Evolutionary conservation across 2,329 filamentous ascomycete species (phyloP).

Genomic region (Fusarium guadeloupense): DNA sequence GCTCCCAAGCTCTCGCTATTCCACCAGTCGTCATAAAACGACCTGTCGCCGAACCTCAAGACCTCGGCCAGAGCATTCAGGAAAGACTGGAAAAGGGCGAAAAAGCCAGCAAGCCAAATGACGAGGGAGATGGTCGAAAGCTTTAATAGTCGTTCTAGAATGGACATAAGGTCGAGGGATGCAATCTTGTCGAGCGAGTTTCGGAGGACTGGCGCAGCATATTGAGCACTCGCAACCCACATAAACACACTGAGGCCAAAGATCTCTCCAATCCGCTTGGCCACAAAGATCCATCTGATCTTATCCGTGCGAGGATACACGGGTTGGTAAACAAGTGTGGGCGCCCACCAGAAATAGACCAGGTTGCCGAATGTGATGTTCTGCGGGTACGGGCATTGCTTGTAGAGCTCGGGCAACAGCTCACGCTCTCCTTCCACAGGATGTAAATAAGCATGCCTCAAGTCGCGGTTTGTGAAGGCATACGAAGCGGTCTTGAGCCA

Average conservation of each 20-base stretch:
- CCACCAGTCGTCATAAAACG: constrained; percentile 99
- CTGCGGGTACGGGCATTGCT: constrained; percentile 82
- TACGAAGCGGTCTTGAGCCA: constrained; percentile 97
- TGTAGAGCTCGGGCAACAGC: constrained; percentile 83
- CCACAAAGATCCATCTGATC: constrained; percentile 88
- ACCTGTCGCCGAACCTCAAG: constrained; percentile 87
- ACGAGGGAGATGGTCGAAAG: constrained; percentile 93
- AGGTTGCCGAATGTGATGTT: constrained; percentile 92
- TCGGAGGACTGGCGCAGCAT: constrained; percentile 86
- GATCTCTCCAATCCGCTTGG: constrained; percentile 82
- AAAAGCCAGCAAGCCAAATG: constrained; percentile 98
- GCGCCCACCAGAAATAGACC: constrained; percentile 97
- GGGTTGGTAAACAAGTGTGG: constrained; percentile 95
- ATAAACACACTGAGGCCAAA: constrained; percentile 85
- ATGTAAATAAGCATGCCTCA: constrained; percentile 89
- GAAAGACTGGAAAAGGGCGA: constrained; percentile 92
- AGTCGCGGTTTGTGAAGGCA: constrained; percentile 93
- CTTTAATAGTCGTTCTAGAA: constrained; percentile 91
- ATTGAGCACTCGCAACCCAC: constrained; percentile 94
- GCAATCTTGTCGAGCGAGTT: constrained; percentile 92
- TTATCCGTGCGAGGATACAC: constrained; percentile 86
- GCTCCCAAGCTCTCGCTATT: constrained; percentile 85
- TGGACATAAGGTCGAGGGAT: constrained; percentile 79
- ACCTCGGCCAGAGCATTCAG: constrained; percentile 92
- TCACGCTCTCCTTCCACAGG: constrained; percentile 73